phyloP scores from a whole-genome alignment of 306 rosid genomes.

The Rosa rugosa region DNA sequence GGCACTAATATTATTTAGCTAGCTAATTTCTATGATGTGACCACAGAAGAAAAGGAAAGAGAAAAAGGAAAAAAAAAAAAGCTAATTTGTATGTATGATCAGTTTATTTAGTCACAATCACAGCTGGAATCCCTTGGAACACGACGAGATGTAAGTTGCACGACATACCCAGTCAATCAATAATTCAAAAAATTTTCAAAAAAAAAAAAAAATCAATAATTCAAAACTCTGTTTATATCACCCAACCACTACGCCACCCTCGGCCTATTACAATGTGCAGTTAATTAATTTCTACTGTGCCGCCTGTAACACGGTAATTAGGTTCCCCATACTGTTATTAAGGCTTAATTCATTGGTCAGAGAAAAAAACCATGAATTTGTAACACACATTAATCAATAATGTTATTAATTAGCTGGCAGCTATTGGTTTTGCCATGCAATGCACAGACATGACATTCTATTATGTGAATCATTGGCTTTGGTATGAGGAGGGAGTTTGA shows the following conservation, averaged over 20 bases:
- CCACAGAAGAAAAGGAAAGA: neutral
- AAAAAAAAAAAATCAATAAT: too few species aligned
- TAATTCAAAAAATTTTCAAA: neutral
- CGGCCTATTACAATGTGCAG: neutral
- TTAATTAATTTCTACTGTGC: neutral
- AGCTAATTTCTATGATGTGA: neutral
- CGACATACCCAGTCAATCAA: neutral
- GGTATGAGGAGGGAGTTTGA: neutral
- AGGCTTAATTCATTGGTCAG: too few species aligned
- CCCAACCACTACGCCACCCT: neutral
- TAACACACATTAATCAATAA: neutral
- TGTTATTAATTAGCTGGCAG: slow-evolving; percentile 2
- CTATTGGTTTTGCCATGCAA: slow-evolving; percentile 7
- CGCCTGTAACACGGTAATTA: too few species aligned
- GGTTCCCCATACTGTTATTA: neutral
- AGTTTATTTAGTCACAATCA: neutral
- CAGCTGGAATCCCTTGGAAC: slow-evolving; percentile 1
- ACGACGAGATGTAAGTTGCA: slow-evolving; percentile 8
- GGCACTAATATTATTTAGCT: neutral
- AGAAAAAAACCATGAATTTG: too few species aligned
- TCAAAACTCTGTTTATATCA: too few species aligned
- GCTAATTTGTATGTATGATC: neutral
- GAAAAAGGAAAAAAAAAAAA: neutral
- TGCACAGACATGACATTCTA: slow-evolving; percentile 2
- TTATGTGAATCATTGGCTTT: neutral